These are phyloP conservation scores for Decorospora gaudefroyi DNA, from an alignment of 2,329 filamentous ascomycete species.

Conservation along the genomic window DNA sequence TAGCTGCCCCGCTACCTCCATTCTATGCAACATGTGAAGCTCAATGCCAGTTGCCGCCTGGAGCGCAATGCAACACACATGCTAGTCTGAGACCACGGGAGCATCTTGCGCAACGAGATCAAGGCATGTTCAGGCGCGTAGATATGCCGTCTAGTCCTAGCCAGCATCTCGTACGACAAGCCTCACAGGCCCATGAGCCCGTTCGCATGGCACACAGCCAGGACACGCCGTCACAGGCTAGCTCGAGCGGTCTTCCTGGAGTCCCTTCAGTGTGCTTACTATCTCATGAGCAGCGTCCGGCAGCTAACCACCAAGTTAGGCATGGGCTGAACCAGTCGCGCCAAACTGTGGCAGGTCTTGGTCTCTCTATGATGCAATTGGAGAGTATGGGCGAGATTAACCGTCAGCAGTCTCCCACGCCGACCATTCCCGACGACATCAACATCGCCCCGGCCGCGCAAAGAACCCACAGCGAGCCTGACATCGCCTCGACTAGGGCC, in stretches of 20 bases:
- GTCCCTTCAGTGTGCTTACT: conserved; percentile 47
- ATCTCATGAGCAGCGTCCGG: conserved; percentile 41
- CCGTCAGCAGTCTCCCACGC: conserved; percentile 37
- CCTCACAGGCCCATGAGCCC: conserved; percentile 26
- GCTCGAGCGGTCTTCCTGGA: conserved; percentile 42
- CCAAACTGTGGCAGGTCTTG: conserved; percentile 36
- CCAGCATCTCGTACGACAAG: conserved; percentile 22
- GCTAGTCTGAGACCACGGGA: conserved; percentile 11
- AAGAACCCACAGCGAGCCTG: conserved; percentile 24
- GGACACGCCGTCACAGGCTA: conserved; percentile 37
- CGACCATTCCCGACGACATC: conserved; percentile 38
- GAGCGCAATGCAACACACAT: conserved; percentile 22
- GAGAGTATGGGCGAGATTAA: conserved; percentile 28
- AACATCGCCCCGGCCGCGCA: conserved; percentile 19
- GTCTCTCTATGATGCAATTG: conserved; percentile 41
- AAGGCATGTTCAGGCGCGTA: conserved; percentile 12
- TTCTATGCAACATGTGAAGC: conserved; percentile 20
- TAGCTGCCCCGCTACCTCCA: conserved; percentile 9
- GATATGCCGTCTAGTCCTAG: conserved; percentile 15
- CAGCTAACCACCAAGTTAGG: conserved; percentile 29
- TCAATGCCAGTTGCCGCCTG: conserved; percentile 18
- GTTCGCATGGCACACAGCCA: conserved; percentile 27
- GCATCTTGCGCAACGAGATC: background rate
- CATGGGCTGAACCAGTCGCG: conserved; percentile 28
- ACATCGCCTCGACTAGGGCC: conserved; percentile 22